These are phyloP conservation scores for Ustilago loliicola DNA, from an alignment of 1,284 basidiomycete genomes.

Conservation along the genomic window DNA sequence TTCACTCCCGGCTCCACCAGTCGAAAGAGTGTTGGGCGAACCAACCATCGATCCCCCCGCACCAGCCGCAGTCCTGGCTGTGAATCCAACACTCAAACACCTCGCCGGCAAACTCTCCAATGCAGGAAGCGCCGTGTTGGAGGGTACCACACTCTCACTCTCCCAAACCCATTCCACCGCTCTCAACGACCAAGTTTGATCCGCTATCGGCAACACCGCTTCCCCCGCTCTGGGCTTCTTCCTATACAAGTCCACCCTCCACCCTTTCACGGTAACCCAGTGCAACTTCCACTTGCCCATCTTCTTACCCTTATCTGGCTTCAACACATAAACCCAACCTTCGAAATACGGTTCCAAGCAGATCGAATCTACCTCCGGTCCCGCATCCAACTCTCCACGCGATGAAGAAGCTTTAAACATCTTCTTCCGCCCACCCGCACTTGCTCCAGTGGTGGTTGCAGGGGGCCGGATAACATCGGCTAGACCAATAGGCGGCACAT, in stretches of 20 bases:
- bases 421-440: neutral
- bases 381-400: constrained; percentile 19
- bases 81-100: constrained; percentile 34
- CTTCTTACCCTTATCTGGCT: constrained; percentile 33
- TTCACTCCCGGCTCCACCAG: neutral
- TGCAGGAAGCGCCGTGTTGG: constrained; percentile 36
- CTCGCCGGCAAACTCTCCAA: constrained; percentile 29
- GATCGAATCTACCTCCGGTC: constrained; percentile 15
- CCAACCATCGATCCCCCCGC: neutral
- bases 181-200: constrained; percentile 37
- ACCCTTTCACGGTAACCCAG: constrained; percentile 51
- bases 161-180: constrained; percentile 43
- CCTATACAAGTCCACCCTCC: constrained; percentile 49
- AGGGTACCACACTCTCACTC: constrained; percentile 11
- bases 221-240: constrained; percentile 45
- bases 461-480: constrained; percentile 14
- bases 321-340: constrained; percentile 60
- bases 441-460: neutral
- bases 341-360: constrained; percentile 59
- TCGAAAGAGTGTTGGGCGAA: neutral
- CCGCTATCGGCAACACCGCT: constrained; percentile 21
- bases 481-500: constrained; percentile 36
- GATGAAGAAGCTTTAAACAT: constrained; percentile 9
- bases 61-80: neutral
- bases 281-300: constrained; percentile 61